These are phyloP conservation scores for Pleurotus cornucopiae DNA, from an alignment of 768 basidiomycete genomes.

Conservation along the genomic window DNA sequence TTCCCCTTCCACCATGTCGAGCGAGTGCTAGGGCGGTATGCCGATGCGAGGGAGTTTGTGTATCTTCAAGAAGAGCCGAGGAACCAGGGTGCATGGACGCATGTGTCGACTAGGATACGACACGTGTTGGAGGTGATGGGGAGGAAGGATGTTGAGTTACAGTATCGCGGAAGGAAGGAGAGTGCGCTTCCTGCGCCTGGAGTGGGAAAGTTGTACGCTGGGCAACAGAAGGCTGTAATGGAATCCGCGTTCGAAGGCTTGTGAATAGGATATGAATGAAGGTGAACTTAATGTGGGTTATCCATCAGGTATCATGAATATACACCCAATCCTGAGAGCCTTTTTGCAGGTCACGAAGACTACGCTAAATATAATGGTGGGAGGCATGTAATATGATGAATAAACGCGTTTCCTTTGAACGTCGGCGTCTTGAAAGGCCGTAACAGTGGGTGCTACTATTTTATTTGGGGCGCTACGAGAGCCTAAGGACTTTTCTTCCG, in stretches of 20 bases:
- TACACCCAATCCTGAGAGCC: no score
- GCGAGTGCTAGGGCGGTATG: conserved; percentile 42
- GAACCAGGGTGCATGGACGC: conserved; percentile 81
- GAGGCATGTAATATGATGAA: no score
- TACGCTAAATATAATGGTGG: no score
- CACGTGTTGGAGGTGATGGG: conserved; percentile 41
- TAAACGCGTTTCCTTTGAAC: no score
- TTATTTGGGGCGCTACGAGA: no score
- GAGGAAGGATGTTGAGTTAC: conserved; percentile 11
- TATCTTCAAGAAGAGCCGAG: conserved; percentile 89
- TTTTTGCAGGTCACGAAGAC: no score
- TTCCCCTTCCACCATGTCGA: conserved; percentile 71
- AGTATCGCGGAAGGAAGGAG: conserved; percentile 65
- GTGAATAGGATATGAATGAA: conserved; percentile 13
- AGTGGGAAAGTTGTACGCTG: conserved; percentile 61
- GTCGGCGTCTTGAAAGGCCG: no score
- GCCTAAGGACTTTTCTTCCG: no score
- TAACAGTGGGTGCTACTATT: no score
- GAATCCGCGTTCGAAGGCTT: conserved; percentile 52
- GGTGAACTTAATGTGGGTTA: no score
- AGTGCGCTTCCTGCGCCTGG: conserved; percentile 78
- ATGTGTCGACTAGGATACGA: conserved; percentile 57
- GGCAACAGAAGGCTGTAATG: conserved; percentile 60
- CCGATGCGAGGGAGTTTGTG: conserved; percentile 33
- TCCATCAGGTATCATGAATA: no score